phyloP scores from a whole-genome alignment of 1,284 basidiomycete genomes.

The Sporisorium graminicola region DNA sequence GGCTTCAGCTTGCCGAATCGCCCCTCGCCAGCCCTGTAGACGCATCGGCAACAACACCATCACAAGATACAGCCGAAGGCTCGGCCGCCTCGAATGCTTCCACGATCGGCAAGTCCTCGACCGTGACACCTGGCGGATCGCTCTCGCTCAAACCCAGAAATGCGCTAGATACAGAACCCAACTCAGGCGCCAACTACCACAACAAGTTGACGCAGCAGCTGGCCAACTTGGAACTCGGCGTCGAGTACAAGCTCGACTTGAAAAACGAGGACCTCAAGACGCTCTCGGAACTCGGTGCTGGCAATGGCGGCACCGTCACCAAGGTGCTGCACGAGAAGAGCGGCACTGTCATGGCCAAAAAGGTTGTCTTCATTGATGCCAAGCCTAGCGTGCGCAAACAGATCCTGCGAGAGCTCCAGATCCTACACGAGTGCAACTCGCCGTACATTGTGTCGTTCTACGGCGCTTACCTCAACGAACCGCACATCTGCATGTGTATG shows the following conservation, averaged over 20 bases:
- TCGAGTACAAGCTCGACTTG: slow-evolving; percentile 71
- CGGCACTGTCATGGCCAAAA: slow-evolving; percentile 67
- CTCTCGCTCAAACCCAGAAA: slow-evolving; percentile 23
- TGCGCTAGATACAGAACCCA: slow-evolving; percentile 38
- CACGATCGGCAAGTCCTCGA: slow-evolving; percentile 30
- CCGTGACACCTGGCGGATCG: slow-evolving; percentile 32
- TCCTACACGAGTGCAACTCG: slow-evolving; percentile 96
- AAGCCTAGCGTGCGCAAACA: slow-evolving; percentile 97
- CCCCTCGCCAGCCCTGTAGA: slow-evolving; percentile 43
- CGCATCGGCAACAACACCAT: slow-evolving; percentile 25
- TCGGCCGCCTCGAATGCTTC: slow-evolving; percentile 31
- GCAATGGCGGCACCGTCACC: slow-evolving; percentile 97
- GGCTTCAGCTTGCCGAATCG: slow-evolving; percentile 59
- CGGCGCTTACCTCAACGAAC: slow-evolving; percentile 93
- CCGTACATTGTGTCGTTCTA: slow-evolving; percentile 95
- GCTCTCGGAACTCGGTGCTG: slow-evolving; percentile 88
- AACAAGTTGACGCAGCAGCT: slow-evolving; percentile 66
- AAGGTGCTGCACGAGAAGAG: slow-evolving; percentile 74
- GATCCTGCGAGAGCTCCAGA: slow-evolving; percentile 95
- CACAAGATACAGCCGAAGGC: slow-evolving; percentile 23
- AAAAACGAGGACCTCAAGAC: slow-evolving; percentile 74
- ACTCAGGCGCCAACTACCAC: slow-evolving; percentile 55
- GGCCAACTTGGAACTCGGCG: slow-evolving; percentile 70
- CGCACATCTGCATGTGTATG: slow-evolving; percentile 99
- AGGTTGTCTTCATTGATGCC: slow-evolving; percentile 89